Evolutionary conservation across 2,329 filamentous ascomycete genomes (phyloP).

Genomic region (Rhynchosporium agropyri): DNA sequence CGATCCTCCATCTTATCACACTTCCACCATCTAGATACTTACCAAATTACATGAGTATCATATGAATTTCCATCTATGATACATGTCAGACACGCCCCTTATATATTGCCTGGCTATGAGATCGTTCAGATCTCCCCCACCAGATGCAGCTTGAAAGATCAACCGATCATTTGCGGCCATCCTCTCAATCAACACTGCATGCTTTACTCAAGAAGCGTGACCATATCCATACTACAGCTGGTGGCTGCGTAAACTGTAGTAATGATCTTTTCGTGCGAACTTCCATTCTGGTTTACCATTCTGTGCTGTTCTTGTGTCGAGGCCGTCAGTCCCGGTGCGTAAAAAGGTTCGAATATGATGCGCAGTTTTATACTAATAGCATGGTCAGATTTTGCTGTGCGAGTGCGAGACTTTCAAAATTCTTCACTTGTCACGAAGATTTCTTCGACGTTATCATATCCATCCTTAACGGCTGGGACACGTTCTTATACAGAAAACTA

Average conservation of each 20-base stretch:
- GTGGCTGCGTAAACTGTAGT: conserved; percentile 22
- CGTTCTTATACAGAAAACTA: conserved; percentile 2
- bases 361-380: neutral
- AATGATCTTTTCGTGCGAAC: conserved; percentile 27
- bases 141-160: conserved; percentile 19
- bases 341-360: too few relatives aligned
- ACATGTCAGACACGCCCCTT: neutral
- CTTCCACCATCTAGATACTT: neutral
- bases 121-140: conserved; percentile 18
- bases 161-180: conserved; percentile 20
- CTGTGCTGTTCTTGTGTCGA: conserved; percentile 23
- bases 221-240: conserved; percentile 12
- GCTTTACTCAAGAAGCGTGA: conserved; percentile 20
- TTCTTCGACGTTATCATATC: conserved; percentile 8
- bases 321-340: conserved; percentile 21
- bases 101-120: conserved; percentile 14
- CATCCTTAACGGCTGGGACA: neutral
- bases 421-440: conserved; percentile 6
- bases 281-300: conserved; percentile 25
- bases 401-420: neutral
- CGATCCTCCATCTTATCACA: neutral
- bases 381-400: neutral
- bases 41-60: neutral
- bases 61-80: neutral
- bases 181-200: conserved; percentile 23